Percentiles rank a stretch among this genome's conserved stretches.
Conservation (phyloP, 176 grass and related monocot genomes). For the Zoysia japonica region DNA sequence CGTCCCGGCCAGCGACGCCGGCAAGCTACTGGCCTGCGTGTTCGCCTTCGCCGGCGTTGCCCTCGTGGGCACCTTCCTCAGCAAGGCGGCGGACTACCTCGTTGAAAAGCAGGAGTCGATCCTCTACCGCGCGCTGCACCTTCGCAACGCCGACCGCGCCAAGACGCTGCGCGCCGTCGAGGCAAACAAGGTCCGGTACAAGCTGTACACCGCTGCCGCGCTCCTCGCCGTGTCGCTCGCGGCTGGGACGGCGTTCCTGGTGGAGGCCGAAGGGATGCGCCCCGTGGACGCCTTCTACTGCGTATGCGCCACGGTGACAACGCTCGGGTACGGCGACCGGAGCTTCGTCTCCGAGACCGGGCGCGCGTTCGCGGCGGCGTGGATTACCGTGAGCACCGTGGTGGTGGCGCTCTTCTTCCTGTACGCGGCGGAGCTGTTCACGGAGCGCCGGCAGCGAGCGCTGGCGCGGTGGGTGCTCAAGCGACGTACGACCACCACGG, state of each 20-base stretch:
- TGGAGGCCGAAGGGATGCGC: slow-evolving; percentile 44
- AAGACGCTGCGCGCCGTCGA: slow-evolving; percentile 48
- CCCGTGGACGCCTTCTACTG: slow-evolving; percentile 60
- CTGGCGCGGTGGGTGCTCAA: slow-evolving; percentile 54
- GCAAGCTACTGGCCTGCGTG: slow-evolving; percentile 53
- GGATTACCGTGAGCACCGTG: slow-evolving; percentile 64
- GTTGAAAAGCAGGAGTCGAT: slow-evolving; percentile 69
- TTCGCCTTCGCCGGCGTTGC: slow-evolving; percentile 62
- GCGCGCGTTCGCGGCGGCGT: slow-evolving; percentile 53
- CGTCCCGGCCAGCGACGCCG: slow-evolving; percentile 39
- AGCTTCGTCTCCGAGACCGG: slow-evolving; percentile 49
- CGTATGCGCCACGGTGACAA: slow-evolving; percentile 64
- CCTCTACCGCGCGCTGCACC: slow-evolving; percentile 35
- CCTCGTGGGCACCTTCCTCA: slow-evolving; percentile 54
- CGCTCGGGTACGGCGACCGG: slow-evolving; percentile 65
- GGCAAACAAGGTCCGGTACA: slow-evolving; percentile 42
- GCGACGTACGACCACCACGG: slow-evolving; percentile 44
- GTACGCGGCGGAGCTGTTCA: slow-evolving; percentile 55
- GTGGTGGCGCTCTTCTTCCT: slow-evolving; percentile 70
- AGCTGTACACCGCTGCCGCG: slow-evolving; percentile 34
- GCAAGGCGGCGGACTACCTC: slow-evolving; percentile 59
- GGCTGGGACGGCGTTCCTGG: slow-evolving; percentile 39
- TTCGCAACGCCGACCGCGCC: not conserved
- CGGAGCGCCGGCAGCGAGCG: slow-evolving; percentile 53
- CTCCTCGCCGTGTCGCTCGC: slow-evolving; percentile 29